Evolutionary conservation across 225 moss, liverwort and hornwort genomes (phyloP).

Genomic region (Pseudisothecium myosuroides): DNA sequence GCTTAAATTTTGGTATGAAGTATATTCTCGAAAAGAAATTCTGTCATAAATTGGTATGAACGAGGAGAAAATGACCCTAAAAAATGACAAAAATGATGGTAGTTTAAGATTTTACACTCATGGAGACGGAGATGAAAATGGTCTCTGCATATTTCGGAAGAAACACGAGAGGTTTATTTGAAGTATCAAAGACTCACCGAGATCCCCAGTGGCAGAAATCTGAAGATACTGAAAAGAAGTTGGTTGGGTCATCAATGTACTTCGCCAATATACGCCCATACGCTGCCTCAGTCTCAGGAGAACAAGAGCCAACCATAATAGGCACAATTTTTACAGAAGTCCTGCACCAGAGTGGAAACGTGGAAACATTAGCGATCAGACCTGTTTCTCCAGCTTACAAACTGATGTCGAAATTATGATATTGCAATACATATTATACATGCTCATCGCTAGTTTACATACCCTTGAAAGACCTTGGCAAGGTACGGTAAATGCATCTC

Average conservation of each 20-base stretch:
- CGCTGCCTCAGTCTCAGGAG: slow-evolving; percentile 53
- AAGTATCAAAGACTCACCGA: slow-evolving; percentile 27
- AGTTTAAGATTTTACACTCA: not conserved
- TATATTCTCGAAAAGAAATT: not conserved
- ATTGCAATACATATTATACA: not conserved
- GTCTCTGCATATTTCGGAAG: not conserved
- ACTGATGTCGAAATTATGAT: not conserved
- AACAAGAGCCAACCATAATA: slow-evolving; percentile 75
- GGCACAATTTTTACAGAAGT: slow-evolving; percentile 82
- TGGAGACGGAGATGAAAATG: not conserved
- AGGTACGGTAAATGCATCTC: slow-evolving; percentile 97
- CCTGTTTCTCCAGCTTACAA: not conserved
- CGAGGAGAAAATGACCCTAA: not conserved
- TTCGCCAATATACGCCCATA: slow-evolving; percentile 83
- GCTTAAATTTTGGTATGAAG: not conserved
- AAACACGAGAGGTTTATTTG: not conserved
- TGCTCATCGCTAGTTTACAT: not conserved
- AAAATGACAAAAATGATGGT: not conserved
- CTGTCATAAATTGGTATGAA: not conserved
- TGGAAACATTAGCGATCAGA: not conserved
- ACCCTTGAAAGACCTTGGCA: slow-evolving; percentile 86
- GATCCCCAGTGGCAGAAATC: slow-evolving; percentile 98
- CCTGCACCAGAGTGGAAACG: slow-evolving; percentile 12
- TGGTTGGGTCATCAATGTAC: slow-evolving; percentile 78
- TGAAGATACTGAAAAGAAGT: slow-evolving; percentile 88